Evolutionary conservation across 257 asterid genomes (phyloP), one percentile per base, ranked within the genome.

Genomic region (Echites panduratus): DNA sequence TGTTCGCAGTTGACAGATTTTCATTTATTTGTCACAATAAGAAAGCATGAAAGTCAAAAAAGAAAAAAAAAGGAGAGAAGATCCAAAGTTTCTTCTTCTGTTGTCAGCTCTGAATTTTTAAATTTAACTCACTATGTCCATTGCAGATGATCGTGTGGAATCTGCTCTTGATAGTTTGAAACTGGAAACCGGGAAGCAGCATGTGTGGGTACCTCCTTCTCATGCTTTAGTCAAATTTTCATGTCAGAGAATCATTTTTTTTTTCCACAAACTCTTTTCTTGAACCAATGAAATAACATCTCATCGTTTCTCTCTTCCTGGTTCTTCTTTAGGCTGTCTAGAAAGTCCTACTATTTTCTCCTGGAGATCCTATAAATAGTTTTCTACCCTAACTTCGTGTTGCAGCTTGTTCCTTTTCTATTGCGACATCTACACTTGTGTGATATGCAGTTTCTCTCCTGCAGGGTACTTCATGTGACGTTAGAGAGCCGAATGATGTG

Each of bases 161-260:
- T 82, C 91, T 73, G 96, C 97, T 16, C 75, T 91, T 49, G 85
- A 86, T 66, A 85, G 84, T 76, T 83, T 93, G 80, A 81, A 82
- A 80, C 68, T 56, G 70, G 96, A 93, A 76, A 56, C 95, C 24
- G 97, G 96, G 90, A 91, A 89, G 97, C 97, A 88, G 84, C 95
- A 93, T 91, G 96, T 93, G 96, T 89, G 96, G 98, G 98, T 93
- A 93, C 96, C 96, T 84, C 88, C 96, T 83, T 82, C 86, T 66
- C 79, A 81, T 82, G 27, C 85, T 78, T 79, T 70, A 71, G 75
- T 63, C 49, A 74, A 62, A 72, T 57, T 64, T 72, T 66, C 41
- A 53, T 43, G 68, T 53, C 61, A 67, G 32, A 38, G 52, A 56
- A 47, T 16, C 47, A 19, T 45, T 27, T 70, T 16, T 70, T 16